Base-by-base conservation (phyloP, 108 stramenopile genomes). In the Conticribra guillardii region DNA sequence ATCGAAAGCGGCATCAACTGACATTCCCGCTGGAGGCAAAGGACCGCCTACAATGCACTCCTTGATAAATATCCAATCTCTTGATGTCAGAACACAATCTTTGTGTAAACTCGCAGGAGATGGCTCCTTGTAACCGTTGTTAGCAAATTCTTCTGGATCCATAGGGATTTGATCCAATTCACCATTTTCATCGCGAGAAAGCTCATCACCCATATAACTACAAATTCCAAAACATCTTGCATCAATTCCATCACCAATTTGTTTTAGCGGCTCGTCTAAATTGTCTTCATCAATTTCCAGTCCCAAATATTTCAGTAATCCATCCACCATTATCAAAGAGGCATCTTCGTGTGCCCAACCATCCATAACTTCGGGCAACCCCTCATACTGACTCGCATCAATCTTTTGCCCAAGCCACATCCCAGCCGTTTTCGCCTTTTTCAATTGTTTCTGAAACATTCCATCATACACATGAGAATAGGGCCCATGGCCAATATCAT, bases 401-500 rank as follows among this genome's bases (percentile, higher is more conserved):
- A 86, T 63, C 24, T 67, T 63, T 48, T 84, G 54, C 17, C 83
- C 83, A 27, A 80, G 45, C 33, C 67, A 41, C 46, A 52, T 31
- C 24, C 55, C 60, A 16, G 64, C 56, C 53, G 77, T 68, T 19
- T 31, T 57, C 48, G 67, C 73, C 18, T 51, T 56, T 49, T 63
- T 37, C 18, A 82, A 31, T 46, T 79, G 64, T 4, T 32, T 60
- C 21, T 55, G 60, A 29, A 87, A 82, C 21, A 57, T 57, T 26
- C 83, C 84, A 54, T 90, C 90, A 69, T 74, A 98, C 3, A 93
- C 41, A 80, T 98, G 97, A 15, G 82, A 84, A 75, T 73, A 97
- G 0, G 95, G 92, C 22, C 97, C 97, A 53, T 94, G 92, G n/a
- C 92, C 96, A 33, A 93, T 65, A 67, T 98, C 97, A 76, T 98